phyloP scores from a whole-genome alignment of 2,329 filamentous ascomycete species.

The Clonostachys rosea region DNA sequence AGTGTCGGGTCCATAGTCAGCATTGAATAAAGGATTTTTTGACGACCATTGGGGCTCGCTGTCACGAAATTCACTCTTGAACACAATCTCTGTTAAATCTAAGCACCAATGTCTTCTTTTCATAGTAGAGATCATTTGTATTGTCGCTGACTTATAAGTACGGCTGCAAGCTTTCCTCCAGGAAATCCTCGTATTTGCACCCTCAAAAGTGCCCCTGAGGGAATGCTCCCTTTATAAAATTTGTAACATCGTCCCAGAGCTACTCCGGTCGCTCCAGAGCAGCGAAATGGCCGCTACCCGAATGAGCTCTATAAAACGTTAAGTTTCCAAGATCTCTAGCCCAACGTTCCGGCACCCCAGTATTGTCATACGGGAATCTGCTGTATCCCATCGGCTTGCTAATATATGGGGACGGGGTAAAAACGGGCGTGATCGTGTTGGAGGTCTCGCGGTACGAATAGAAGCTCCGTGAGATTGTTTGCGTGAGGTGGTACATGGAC shows the following conservation, averaged over 20 bases:
- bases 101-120: too few species aligned
- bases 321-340: background rate
- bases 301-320: background rate
- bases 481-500: background rate
- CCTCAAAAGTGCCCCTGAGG: background rate
- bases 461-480: background rate
- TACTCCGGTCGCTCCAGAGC: background rate
- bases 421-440: background rate
- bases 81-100: too few species aligned
- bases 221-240: background rate
- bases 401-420: background rate
- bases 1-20: too few species aligned
- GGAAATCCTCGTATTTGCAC: background rate
- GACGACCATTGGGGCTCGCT: too few species aligned
- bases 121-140: too few species aligned
- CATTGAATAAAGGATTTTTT: too few species aligned
- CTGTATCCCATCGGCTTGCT: background rate
- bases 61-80: too few species aligned
- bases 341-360: background rate
- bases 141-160: too few species aligned
- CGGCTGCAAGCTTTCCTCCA: constrained; percentile 8
- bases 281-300: background rate
- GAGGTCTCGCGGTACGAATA: background rate
- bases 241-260: background rate
- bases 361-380: background rate